Percentiles rank a stretch among this genome's conserved stretches.
Conservation (phyloP, 208 protist species). For the Trypanosoma lewisi region DNA sequence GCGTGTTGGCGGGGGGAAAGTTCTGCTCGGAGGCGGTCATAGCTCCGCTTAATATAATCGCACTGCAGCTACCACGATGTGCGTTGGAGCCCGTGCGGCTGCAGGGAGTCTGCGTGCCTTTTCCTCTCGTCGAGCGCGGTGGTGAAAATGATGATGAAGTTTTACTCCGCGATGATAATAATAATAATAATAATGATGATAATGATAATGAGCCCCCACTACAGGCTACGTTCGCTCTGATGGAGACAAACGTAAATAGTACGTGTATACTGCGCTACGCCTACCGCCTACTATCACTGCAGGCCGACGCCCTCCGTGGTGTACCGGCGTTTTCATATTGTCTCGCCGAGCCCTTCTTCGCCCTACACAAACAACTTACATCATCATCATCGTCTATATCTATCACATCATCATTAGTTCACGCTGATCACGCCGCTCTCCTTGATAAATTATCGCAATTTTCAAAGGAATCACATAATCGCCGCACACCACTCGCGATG, state of each 20-base stretch:
- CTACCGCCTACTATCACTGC: constrained; percentile 53
- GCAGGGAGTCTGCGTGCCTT: constrained; percentile 54
- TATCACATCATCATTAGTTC: too few species aligned
- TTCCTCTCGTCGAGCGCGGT: constrained; percentile 56
- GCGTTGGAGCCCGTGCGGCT: constrained; percentile 54
- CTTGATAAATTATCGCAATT: constrained; percentile 27
- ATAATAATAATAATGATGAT: background rate
- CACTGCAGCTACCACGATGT: constrained; percentile 59
- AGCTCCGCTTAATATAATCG: constrained; percentile 66
- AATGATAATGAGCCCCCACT: constrained; percentile 8
- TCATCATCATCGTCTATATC: constrained; percentile 32
- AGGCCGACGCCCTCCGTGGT: constrained; percentile 42
- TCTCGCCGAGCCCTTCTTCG: constrained; percentile 43
- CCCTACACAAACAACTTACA: constrained; percentile 40
- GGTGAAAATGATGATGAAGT: constrained; percentile 36
- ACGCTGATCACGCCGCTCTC: constrained; percentile 47
- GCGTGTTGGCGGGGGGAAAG: constrained; percentile 33
- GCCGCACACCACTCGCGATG: constrained; percentile 79
- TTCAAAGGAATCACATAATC: constrained; percentile 23
- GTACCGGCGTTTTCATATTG: constrained; percentile 58
- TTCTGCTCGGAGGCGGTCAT: constrained; percentile 66
- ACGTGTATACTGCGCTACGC: constrained; percentile 51
- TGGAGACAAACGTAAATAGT: constrained; percentile 32
- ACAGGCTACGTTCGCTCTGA: constrained; percentile 27
- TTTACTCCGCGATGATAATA: background rate